These are phyloP conservation scores for Magnolia kwangsiensis DNA, from an alignment of 164 flowering plant species.

Conservation along the genomic window DNA sequence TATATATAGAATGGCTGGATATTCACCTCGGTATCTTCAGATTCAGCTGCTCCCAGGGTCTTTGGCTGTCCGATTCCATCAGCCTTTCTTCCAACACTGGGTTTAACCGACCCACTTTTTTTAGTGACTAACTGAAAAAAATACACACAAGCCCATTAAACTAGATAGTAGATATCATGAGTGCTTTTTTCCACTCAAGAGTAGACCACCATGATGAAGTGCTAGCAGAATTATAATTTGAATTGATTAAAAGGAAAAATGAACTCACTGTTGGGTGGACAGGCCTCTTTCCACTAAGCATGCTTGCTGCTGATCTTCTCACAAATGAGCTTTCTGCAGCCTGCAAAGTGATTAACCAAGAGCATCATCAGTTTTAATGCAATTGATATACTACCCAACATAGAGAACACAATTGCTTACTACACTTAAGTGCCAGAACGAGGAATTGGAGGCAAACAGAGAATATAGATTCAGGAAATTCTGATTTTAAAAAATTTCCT, in stretches of 20 bases:
- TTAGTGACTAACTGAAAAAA: conserved; percentile 51
- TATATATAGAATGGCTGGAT: neutral
- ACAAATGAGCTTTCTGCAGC: conserved; percentile 54
- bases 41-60: conserved; percentile 44
- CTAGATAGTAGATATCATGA: neutral
- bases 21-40: conserved; percentile 87
- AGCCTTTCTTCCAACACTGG: conserved; percentile 54
- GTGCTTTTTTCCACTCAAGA: neutral
- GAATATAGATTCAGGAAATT: too few relatives aligned
- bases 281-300: conserved; percentile 93
- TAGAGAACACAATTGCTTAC: too few relatives aligned
- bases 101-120: conserved; percentile 56
- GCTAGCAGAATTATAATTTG: neutral
- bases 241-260: conserved; percentile 19
- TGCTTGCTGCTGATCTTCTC: conserved; percentile 89
- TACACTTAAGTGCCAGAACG: too few relatives aligned
- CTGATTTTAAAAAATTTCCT: too few relatives aligned
- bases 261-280: conserved; percentile 54
- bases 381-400: too few relatives aligned
- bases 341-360: conserved; percentile 28
- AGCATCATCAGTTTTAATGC: too few relatives aligned
- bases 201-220: too few relatives aligned
- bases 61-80: conserved; percentile 59
- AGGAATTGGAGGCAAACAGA: too few relatives aligned
- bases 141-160: conserved; percentile 13